Base-by-base conservation (phyloP, 345 rosid genomes). In the Heritiera fomes region DNA sequence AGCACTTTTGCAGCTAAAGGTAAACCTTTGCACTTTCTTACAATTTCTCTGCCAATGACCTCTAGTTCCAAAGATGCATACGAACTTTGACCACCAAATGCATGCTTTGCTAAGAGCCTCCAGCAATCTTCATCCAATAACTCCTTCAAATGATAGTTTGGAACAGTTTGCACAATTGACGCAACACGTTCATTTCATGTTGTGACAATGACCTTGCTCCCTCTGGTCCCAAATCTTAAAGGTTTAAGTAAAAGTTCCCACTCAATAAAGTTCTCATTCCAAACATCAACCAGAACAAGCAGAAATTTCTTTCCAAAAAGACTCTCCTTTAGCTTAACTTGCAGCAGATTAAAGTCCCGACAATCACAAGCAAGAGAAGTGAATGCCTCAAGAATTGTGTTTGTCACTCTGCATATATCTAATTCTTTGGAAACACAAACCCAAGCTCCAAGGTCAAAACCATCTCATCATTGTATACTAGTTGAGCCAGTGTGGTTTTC, bases 251-350 rank as follows among this genome's bases (percentile, higher is more conserved):
- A 10, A 38, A 77, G 70, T 46, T 79, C 82, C 86, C 86, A 81
- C 10, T 83, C 82, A 23, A 11, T 40, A 56, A 75, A 70, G 60
- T 67, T 69, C 62, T 62, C 61, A 3, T 7, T 71, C 79, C 81
- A 68, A 49, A 81, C 78, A 79, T 83, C 86, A 72, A 83, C 84
- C 28, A 85, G 17, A 45, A 81, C 79, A 45, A 85, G 80, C 34
- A 83, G 59, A 62, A 83, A 82, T 69, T 45, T 85, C 78, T 5
- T 34, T 14, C 80, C 84, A 0, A 9, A 61, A n/a, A 83, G 11
- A 5, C 71, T 60, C 58, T 64, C 71, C 46, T 71, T 81, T 74
- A 85, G 66, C 56, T 72, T 65, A 68, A 76, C 41, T 64, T 83
- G 88, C 77, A 83, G 81, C 74, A 75, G 71, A 67, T 79, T 60